phyloP scores from a whole-genome alignment of 2,329 filamentous ascomycete species.

The Trichophaea hybrida region DNA sequence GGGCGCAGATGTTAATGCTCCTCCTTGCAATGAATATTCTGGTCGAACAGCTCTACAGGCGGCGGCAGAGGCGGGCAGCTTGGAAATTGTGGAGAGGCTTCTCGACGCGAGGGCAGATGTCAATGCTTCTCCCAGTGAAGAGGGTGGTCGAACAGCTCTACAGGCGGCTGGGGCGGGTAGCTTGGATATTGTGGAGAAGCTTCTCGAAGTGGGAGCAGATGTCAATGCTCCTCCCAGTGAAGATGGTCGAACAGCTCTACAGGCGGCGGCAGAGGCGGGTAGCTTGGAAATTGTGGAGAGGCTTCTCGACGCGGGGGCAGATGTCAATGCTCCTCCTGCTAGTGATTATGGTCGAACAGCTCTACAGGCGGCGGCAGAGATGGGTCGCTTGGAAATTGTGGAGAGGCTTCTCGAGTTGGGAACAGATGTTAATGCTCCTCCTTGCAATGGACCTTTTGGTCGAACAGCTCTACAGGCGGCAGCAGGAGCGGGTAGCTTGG shows the following conservation, averaged over 20 bases:
- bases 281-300: neutral
- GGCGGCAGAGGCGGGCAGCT: neutral
- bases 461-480: no score
- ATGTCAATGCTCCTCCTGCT: neutral
- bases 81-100: neutral
- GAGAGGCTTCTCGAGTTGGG: no score
- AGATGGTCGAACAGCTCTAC: neutral
- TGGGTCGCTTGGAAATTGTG: neutral
- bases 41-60: neutral
- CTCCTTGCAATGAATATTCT: no score
- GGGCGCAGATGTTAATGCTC: neutral
- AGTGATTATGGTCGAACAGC: neutral
- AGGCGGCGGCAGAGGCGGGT: constrained; percentile 2
- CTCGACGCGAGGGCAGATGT: neutral
- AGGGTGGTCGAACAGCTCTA: no score
- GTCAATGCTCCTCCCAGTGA: neutral
- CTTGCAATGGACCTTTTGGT: no score
- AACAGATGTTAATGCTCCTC: no score
- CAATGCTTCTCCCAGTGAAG: no score
- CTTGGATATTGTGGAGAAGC: no score
- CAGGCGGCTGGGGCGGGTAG: no score
- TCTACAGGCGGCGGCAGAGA: neutral
- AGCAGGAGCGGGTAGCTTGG: no score
- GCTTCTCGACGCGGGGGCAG: neutral
- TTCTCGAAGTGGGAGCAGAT: no score